These are phyloP conservation scores for Xylariomycetidae sp. DNA, from an alignment of 2,329 filamentous ascomycete species.

Conservation along the genomic window DNA sequence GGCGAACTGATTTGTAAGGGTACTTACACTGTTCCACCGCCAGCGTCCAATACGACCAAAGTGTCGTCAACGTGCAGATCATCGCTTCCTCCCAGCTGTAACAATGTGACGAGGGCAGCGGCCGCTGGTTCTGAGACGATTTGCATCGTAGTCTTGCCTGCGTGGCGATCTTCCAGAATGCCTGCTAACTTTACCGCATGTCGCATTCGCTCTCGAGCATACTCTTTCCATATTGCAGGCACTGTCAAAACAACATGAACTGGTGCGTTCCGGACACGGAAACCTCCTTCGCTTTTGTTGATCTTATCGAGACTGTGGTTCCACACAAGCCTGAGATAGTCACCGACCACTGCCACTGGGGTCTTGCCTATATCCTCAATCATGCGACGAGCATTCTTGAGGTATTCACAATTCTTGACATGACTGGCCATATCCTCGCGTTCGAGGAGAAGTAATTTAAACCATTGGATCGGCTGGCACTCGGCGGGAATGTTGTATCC, in stretches of 20 bases:
- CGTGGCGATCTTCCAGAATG: conserved; percentile 9
- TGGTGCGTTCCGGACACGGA: conserved; percentile 8
- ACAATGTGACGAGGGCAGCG: conserved; percentile 18
- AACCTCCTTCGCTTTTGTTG: conserved; percentile 5
- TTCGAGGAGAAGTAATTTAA: conserved; percentile 20
- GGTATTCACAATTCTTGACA: conserved; percentile 8
- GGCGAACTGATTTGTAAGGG: not conserved
- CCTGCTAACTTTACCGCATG: conserved; percentile 15
- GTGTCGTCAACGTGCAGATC: conserved; percentile 6
- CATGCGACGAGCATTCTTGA: conserved; percentile 5
- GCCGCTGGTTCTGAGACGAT: conserved; percentile 23
- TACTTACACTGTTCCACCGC: conserved; percentile 18
- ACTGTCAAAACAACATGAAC: conserved; percentile 20
- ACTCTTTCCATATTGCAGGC: conserved; percentile 22
- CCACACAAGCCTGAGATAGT: conserved; percentile 22
- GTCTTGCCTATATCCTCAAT: conserved; percentile 14
- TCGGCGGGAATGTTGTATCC: conserved; percentile 16
- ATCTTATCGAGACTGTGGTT: conserved; percentile 15
- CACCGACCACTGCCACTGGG: conserved; percentile 14
- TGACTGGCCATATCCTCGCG: conserved; percentile 13
- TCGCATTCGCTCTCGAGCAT: conserved; percentile 16
- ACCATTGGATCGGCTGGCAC: conserved; percentile 20
- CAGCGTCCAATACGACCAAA: conserved; percentile 19
- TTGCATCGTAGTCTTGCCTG: conserved; percentile 12
- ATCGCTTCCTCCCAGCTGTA: conserved; percentile 3